Evolutionary conservation across 2,329 filamentous ascomycete genomes (phyloP).

Genomic region (Penicillium sp.): DNA sequence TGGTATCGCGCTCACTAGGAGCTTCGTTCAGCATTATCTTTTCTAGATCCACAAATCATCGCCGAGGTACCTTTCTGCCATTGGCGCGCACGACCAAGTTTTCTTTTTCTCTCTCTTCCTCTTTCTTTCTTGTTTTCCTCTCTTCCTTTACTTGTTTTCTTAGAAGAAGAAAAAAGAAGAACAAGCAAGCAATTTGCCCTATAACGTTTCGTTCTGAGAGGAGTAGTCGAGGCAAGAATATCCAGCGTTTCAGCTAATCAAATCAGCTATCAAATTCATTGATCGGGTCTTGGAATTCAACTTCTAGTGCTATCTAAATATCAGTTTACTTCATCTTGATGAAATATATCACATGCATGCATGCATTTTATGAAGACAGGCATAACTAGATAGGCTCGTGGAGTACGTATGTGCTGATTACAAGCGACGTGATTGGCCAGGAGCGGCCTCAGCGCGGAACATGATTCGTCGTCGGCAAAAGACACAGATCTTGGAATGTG

Average conservation of each 20-base stretch:
- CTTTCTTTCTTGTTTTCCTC: neutral
- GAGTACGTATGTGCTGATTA: neutral
- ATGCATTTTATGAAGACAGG: neutral
- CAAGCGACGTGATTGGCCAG: neutral
- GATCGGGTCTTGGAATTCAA: neutral
- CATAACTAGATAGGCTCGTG: too few species aligned
- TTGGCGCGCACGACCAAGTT: neutral
- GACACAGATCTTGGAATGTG: neutral
- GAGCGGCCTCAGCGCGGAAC: too few species aligned
- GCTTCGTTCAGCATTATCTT: constrained; percentile 2
- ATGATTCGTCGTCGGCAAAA: too few species aligned
- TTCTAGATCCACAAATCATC: neutral
- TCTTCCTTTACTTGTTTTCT: neutral
- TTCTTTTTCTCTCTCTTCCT: neutral
- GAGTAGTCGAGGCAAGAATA: neutral
- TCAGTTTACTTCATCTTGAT: too few species aligned
- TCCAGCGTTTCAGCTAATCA: neutral
- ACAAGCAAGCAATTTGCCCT: neutral
- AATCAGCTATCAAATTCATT: neutral
- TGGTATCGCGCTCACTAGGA: constrained; percentile 2
- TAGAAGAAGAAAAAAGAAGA: neutral
- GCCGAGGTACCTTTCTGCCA: neutral
- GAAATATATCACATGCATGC: neutral
- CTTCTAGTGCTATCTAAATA: neutral
- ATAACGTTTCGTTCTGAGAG: neutral